Evolutionary conservation across 2,329 filamentous ascomycete genomes (phyloP).

Genomic region (Calycina marina): DNA sequence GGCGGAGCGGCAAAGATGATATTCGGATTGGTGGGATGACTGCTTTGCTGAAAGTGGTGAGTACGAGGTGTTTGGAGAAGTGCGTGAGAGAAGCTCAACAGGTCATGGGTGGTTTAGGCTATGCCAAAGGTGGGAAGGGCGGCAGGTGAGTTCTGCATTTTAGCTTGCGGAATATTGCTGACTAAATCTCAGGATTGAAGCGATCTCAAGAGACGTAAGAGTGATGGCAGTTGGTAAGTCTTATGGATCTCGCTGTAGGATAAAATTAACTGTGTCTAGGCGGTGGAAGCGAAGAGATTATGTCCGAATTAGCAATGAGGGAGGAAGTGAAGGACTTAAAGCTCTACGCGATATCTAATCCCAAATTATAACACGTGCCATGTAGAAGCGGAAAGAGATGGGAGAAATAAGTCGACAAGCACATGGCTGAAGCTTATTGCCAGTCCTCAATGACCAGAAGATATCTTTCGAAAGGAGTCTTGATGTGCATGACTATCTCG

Average conservation of each 20-base stretch:
- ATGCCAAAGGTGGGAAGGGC: conserved; percentile 33
- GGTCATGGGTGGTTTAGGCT: conserved; percentile 36
- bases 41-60: conserved; percentile 36
- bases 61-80: conserved; percentile 36
- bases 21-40: conserved; percentile 35
- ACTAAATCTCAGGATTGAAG: conserved; percentile 29
- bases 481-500: neutral
- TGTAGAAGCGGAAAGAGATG: neutral
- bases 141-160: conserved; percentile 18
- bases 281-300: conserved; percentile 22
- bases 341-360: conserved; percentile 9
- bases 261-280: conserved; percentile 7
- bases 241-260: neutral
- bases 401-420: neutral
- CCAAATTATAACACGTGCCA: conserved; percentile 12
- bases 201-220: conserved; percentile 36
- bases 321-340: conserved; percentile 21
- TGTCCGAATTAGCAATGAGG: conserved; percentile 20
- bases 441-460: neutral
- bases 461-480: too few species aligned
- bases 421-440: neutral
- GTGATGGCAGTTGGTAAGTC: conserved; percentile 27
- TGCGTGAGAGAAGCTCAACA: conserved; percentile 40
- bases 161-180: conserved; percentile 1
- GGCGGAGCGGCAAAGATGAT: conserved; percentile 15